These are phyloP conservation scores for Yamadazyma ubonensis DNA, from an alignment of 805 yeast species.

Conservation along the genomic window DNA sequence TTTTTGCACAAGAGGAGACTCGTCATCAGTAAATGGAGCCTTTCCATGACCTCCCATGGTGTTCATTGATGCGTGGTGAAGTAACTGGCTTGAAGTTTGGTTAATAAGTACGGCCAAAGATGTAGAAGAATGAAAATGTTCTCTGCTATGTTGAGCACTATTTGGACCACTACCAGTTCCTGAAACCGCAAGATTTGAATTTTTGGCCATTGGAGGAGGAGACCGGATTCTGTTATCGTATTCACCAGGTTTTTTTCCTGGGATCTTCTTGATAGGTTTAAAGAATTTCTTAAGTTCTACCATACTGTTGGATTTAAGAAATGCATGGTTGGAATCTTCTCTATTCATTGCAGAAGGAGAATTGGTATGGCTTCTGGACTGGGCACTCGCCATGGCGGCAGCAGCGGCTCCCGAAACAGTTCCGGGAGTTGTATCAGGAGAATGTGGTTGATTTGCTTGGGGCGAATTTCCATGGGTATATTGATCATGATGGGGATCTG, in stretches of 20 bases:
- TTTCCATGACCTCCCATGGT: constrained; percentile 29
- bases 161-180: neutral
- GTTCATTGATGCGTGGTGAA: constrained; percentile 36
- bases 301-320: constrained; percentile 51
- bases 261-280: constrained; percentile 49
- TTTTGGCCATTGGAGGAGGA: constrained; percentile 27
- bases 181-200: neutral
- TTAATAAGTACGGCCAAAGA: constrained; percentile 37
- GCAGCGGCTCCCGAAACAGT: neutral
- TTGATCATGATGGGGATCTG: constrained; percentile 16
- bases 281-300: constrained; percentile 71
- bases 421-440: neutral
- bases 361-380: constrained; percentile 10
- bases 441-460: neutral
- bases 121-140: constrained; percentile 38
- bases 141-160: constrained; percentile 20
- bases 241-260: constrained; percentile 14
- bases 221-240: constrained; percentile 27
- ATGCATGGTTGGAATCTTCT: constrained; percentile 31
- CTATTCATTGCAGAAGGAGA: constrained; percentile 17
- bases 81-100: constrained; percentile 37
- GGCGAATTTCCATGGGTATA: neutral
- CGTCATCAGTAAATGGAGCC: constrained; percentile 32
- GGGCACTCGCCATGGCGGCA: constrained; percentile 2
- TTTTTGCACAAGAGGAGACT: constrained; percentile 65